These are phyloP conservation scores for Mycena albidolilacea DNA, from an alignment of 768 basidiomycete species.

Conservation along the genomic window DNA sequence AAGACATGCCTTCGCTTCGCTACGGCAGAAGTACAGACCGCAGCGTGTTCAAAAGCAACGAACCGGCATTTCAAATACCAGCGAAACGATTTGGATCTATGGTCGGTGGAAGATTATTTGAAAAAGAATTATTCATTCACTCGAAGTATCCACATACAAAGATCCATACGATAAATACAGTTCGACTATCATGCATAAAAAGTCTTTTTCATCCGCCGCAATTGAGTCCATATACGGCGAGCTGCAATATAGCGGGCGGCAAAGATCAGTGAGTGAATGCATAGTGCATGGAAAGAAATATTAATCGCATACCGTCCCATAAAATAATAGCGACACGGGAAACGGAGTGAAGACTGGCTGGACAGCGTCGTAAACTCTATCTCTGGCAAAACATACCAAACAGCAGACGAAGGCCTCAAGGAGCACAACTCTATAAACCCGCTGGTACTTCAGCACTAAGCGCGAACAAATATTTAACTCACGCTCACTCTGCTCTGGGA, in stretches of 20 bases:
- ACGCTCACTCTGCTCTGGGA: constrained; percentile 3
- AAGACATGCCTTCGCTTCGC: no score
- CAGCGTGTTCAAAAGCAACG: background rate
- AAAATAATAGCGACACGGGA: background rate
- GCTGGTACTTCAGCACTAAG: background rate
- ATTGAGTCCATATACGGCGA: background rate
- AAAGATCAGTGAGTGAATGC: background rate
- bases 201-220: background rate
- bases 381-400: background rate
- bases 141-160: no score
- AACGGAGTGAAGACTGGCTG: background rate
- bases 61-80: background rate
- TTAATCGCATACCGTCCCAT: no score
- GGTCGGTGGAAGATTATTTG: background rate
- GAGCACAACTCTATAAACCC: background rate
- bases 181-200: background rate
- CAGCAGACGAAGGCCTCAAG: background rate
- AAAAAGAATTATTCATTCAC: background rate
- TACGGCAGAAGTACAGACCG: no score
- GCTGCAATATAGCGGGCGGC: background rate
- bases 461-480: background rate
- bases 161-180: no score
- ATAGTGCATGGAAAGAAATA: no score
- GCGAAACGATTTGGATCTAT: background rate
- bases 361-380: background rate